Evolutionary conservation across 331 rosid genomes (phyloP), one percentile per base, ranked within the genome.

Genomic region (Cydonia oblonga): DNA sequence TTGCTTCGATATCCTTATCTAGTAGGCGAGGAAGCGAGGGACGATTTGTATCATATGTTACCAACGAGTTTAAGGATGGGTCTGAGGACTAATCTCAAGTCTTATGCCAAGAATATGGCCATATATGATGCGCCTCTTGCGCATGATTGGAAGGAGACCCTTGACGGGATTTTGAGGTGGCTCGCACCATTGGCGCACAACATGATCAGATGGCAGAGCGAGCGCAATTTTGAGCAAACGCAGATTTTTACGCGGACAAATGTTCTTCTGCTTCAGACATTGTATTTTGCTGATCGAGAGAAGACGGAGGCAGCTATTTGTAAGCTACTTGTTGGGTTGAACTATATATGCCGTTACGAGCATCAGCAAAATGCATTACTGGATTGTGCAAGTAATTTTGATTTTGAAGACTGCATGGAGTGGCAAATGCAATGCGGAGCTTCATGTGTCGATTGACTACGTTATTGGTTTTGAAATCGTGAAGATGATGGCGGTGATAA

Each of bases 111-210:
- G 84, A 83, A 86, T 76, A 73, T 91, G 69, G 97, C 96, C 5
- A 95, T 95, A 82, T 95, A 89, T 64, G 99, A 95, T 73, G 99
- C 99, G 9, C 99, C 97, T 62, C 93, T 95, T 13, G 99, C 99
- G 15, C 99, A 89, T 53, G 91, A 87, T 62, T 95, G 99, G 99
- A 91, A 89, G 85, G 93, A 80, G 54, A 95, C 81, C 66, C 91
- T 95, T 58, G 93, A 95, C 19, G 88, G 88, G 70, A 82, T 89
- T 44, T 87, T 95, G 49, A 66, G 74, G 72, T 91, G 99, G 96
- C 89, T 95, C 14, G 86, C 89, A 19, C 97, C 97, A 1, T 78
- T 91, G 66, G 99, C 99, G 6, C 96, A 88, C 75, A 91, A 84
- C 66, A 95, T 88, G 97, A 89, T 91, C 80, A 79, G 96, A 81